phyloP scores from a whole-genome alignment of 768 basidiomycete genomes.

The Bullera alba region DNA sequence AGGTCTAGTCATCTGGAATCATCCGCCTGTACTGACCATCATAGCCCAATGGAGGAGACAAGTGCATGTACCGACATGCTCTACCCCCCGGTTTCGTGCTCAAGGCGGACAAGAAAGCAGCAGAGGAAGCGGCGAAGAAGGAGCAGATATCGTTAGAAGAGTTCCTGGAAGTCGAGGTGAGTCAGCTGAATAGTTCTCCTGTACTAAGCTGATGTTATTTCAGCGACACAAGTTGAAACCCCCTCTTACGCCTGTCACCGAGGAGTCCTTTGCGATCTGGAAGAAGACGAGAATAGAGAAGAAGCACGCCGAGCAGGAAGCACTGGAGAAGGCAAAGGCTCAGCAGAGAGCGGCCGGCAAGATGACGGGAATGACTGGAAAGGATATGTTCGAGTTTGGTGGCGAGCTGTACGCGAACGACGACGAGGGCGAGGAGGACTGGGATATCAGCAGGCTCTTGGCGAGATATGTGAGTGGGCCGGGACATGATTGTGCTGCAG shows the following conservation, averaged over 20 bases:
- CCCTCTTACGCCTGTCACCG: slow-evolving; percentile 80
- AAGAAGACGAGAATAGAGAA: slow-evolving; percentile 92
- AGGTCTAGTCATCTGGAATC: slow-evolving; percentile 9
- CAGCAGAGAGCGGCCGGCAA: slow-evolving; percentile 77
- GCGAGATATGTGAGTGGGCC: slow-evolving; percentile 37
- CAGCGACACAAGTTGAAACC: slow-evolving; percentile 81
- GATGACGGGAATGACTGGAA: slow-evolving; percentile 84
- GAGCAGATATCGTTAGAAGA: slow-evolving; percentile 87
- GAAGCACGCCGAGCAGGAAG: slow-evolving; percentile 84
- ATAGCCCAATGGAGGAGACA: slow-evolving; percentile 49
- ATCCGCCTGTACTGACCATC: not conserved
- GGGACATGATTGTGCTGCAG: not conserved
- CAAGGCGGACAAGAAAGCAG: slow-evolving; percentile 85
- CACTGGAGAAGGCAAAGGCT: slow-evolving; percentile 71
- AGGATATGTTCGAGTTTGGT: slow-evolving; percentile 68
- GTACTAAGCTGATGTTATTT: not conserved
- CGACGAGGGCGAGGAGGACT: slow-evolving; percentile 41
- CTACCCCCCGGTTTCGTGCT: slow-evolving; percentile 93
- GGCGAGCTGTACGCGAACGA: slow-evolving; percentile 41
- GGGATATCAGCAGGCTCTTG: slow-evolving; percentile 44
- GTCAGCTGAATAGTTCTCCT: slow-evolving; percentile 17
- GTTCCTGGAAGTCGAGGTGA: slow-evolving; percentile 92
- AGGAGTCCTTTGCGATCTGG: slow-evolving; percentile 85
- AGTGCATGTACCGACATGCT: slow-evolving; percentile 90
- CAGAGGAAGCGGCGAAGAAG: slow-evolving; percentile 78